Base-by-base conservation (phyloP, 371 early-diverging fungal species). In the Mucor piriformis region DNA sequence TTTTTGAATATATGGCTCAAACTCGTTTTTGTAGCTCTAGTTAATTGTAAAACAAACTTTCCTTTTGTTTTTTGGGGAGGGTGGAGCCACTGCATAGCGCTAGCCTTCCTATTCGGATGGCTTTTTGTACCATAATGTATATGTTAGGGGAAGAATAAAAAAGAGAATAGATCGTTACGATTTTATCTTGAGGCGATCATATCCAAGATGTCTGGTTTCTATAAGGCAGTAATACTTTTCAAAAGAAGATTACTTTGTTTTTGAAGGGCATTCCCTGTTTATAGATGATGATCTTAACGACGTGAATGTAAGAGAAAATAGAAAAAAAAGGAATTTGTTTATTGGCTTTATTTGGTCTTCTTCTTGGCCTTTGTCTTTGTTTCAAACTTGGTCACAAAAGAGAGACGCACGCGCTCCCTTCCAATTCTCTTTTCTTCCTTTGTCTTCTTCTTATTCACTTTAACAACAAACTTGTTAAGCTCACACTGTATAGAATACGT, bases 401-500 rank as follows among this genome's bases (percentile, higher is more conserved):
- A 61, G 24, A 50, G 12, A 29, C 50, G 50, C 35, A 54, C 44
- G 24, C 55, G 61, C 34, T 54, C 61, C 54, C 46, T 55, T 24
- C 61, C 50, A 6, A 42, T 35, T 54, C 24, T 61, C 35, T 50
- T 61, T 40, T 61, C 43, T 50, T 53, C 63, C 8, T 18, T 52
- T 21, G 42, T 57, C 48, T 34, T 56, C 21, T 62, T 62, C n/a
- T 56, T 15, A 33, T 56, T 50, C 32, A 56, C 56, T 37, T 57
- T 42, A 23, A 25, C 63, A 20, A 63, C 40, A 48, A 63, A 63
- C 4, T 56, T 63, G 33, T 44, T 52, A 57, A 57, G 53, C 53
- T 63, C 63, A 47, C 37, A 34, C 63, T 63, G 25, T 52, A 57
- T 53, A 52, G 57, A 57, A 57, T 57, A 57, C 24, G 48, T 63